Base-by-base conservation (phyloP, 1,139 yeast genomes). In the Pichia sp. region DNA sequence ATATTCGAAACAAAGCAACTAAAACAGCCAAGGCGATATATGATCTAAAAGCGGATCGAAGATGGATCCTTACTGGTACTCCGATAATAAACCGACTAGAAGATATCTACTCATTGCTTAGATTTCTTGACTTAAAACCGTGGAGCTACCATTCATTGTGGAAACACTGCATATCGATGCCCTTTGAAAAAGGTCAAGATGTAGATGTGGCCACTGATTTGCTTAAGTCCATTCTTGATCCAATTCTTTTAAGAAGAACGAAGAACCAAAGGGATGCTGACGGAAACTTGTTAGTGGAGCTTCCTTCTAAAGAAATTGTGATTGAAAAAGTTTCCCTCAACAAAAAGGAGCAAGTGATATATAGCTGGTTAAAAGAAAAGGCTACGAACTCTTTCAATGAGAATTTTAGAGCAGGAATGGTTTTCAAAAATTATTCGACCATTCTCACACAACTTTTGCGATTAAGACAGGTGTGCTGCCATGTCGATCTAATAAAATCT, bases 61-160 rank as follows among this genome's bases (percentile, higher is more conserved):
- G 77, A 49, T 91, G 98, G 98, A 72, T 83, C 2, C 65, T 91
- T 35, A 88, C 97, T 0, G 98, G 98, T 12, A 91, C 98, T 0
- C 97, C 98, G 0, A 85, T 91, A 36, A 84, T 89, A 38, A 91
- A 91, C 60, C 66, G 89, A 47, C 67, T 91, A 8, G 55, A 91
- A 58, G 98, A 91, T 60, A 63, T 91, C 38, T 91, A 74, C 56
- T 80, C 95, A 3, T 63, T 88, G 39, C 75, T 88, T 15, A 79
- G 79, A 53, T 91, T 82, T 53, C 64, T 91, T 35, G 72, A 77
- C 35, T 64, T 89, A 11, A 89, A 84, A 52, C 97, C 97, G 0
- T 91, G 97, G 97, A 71, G 80, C 39, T 83, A 84, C 52, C 80
- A 84, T 46, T 72, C 86, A 0, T 81, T 84, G 50, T 91, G 98